Base-by-base conservation (phyloP, 2,329 filamentous ascomycete genomes). In the Aspergillus glaucus region DNA sequence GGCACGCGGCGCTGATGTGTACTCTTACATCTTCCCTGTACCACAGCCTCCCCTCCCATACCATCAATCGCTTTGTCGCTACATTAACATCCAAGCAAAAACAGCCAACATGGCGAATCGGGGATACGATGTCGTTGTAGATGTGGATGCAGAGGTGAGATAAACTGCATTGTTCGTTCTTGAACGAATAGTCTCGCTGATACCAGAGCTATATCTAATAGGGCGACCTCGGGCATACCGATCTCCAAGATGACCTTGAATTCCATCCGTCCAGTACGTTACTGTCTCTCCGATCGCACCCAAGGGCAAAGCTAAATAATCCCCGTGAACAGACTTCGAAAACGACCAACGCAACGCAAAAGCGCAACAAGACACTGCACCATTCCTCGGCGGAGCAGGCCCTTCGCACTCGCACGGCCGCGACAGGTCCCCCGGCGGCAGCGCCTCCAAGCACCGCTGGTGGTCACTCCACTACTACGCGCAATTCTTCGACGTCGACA, bases 401-500 rank as follows among this genome's bases (percentile, higher is more conserved):
- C 60, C 69, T 19, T 68, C 72, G 46, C 58, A 55, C 28, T 10
- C 9, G 9, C 66, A 61, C 37, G 63, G 69, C 47, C 68, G 72
- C 54, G 70, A 70, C 55, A 61, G 68, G 37, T 67, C 68, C 46
- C 67, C 68, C 47, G 66, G 66, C 50, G 64, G 64, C 46, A 66
- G 64, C n/a, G 71, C 72, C 14, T 79, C 81, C 52, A 97, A 97
- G 74, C 88, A 88, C 63, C 90, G 86, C 75, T 86, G 97, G 55
- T 98, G 93, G 93, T 84, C 84, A 42, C 77, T 97, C 54, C 83
- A 84, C 50, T 98, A 95, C 77, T 98, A 98, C 75, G 84, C 90
- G 48, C 93, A 95, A 74, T 97, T 93, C 81, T 98, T 98, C 74
- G 93, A 98, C 66, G 92, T 98, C 55, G 93, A 98, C 73, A 97